Conservation (phyloP, 176 grass and related monocot genomes). For the Stipa capillata region DNA sequence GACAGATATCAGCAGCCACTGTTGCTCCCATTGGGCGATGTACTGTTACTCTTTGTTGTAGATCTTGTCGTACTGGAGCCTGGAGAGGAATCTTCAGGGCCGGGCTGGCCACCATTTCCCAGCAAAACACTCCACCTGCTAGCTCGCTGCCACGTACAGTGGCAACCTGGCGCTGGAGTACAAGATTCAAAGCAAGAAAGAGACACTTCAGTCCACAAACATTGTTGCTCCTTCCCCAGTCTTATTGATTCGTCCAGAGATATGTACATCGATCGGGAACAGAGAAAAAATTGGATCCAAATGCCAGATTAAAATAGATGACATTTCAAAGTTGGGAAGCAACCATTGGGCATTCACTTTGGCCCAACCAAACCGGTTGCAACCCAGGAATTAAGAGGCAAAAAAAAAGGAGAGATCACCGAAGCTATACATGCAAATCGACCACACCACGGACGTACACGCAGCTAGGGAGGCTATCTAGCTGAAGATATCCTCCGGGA, state of each 20-base stretch:
- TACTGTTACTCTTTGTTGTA: slow-evolving; percentile 4
- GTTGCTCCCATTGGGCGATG: neutral
- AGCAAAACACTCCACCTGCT: neutral
- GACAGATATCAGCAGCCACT: neutral
- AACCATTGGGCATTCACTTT: slow-evolving; percentile 24
- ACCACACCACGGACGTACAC: neutral
- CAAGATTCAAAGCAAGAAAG: slow-evolving; percentile 19
- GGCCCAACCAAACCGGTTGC: slow-evolving; percentile 7
- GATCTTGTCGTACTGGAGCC: slow-evolving; percentile 22
- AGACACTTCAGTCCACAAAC: slow-evolving; percentile 10
- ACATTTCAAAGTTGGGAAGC: slow-evolving; percentile 34
- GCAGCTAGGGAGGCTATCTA: neutral
- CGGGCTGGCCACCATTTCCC: slow-evolving; percentile 17
- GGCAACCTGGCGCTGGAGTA: slow-evolving; percentile 13
- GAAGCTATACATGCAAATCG: slow-evolving; percentile 28
- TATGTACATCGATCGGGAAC: slow-evolving; percentile 26
- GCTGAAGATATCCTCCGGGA: slow-evolving; percentile 59
- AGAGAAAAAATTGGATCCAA: slow-evolving; percentile 2
- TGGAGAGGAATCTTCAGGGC: slow-evolving; percentile 23
- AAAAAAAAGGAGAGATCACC: neutral
- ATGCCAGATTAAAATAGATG: slow-evolving; percentile 48
- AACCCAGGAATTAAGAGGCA: neutral
- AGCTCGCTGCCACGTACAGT: neutral
- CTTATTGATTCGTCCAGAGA: neutral
- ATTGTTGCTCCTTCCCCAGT: neutral